These are phyloP conservation scores for Claviceps pazoutovae DNA, from an alignment of 2,329 filamentous ascomycete genomes.

Conservation along the genomic window DNA sequence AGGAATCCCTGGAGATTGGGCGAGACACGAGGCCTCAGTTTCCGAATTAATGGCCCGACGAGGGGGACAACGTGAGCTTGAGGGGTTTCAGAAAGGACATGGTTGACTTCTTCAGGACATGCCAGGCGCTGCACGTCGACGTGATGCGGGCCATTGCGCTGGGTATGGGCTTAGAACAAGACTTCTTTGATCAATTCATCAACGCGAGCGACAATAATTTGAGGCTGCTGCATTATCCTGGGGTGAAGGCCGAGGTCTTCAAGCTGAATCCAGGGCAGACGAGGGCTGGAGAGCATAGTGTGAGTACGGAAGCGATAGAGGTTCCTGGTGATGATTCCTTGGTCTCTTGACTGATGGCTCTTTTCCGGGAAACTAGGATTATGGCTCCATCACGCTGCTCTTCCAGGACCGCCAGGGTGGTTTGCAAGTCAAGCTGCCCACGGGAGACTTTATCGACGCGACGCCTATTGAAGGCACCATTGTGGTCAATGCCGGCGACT, in stretches of 20 bases:
- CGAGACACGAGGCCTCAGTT: constrained; percentile 42
- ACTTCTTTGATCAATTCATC: constrained; percentile 65
- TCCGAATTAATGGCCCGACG: constrained; percentile 65
- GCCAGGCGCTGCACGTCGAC: constrained; percentile 59
- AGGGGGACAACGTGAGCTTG: constrained; percentile 26
- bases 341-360: not conserved
- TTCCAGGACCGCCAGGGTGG: constrained; percentile 47
- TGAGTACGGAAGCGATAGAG: constrained; percentile 10
- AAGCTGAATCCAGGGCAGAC: constrained; percentile 53
- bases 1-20: constrained; percentile 53
- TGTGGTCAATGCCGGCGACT: constrained; percentile 79
- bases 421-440: constrained; percentile 51
- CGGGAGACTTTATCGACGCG: constrained; percentile 67
- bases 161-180: constrained; percentile 58
- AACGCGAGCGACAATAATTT: constrained; percentile 57
- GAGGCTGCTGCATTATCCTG: constrained; percentile 64
- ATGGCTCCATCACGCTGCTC: constrained; percentile 46
- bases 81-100: constrained; percentile 56
- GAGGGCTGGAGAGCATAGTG: constrained; percentile 62
- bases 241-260: constrained; percentile 52
- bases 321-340: no score
- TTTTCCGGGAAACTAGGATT: constrained; percentile 26
- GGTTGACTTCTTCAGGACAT: constrained; percentile 59
- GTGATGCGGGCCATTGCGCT: constrained; percentile 76
- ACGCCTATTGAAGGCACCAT: constrained; percentile 70